phyloP scores from a whole-genome alignment of 192 early-diverging fungal genomes.

The Backusella parvicylindrica region DNA sequence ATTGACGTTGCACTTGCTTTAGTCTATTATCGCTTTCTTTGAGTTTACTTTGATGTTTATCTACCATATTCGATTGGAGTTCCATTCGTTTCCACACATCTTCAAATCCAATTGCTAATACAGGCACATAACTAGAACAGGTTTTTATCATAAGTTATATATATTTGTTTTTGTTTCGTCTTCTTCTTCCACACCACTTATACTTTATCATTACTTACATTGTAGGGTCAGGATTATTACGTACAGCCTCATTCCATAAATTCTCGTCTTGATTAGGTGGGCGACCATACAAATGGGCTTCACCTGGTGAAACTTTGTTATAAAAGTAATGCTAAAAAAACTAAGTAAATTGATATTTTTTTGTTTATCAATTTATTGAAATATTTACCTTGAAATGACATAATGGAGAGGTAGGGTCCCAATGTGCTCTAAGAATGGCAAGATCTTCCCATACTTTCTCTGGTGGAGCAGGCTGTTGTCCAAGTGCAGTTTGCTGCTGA shows the following conservation, averaged over 20 bases:
- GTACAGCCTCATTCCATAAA: conserved; percentile 80
- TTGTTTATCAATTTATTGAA: neutral
- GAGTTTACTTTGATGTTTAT: conserved; percentile 53
- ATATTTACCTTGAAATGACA: conserved; percentile 73
- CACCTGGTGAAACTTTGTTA: conserved; percentile 86
- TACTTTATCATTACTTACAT: conserved; percentile 47
- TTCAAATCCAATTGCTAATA: conserved; percentile 85
- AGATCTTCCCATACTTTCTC: conserved; percentile 59
- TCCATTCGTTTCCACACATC: conserved; percentile 86
- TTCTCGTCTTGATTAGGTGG: conserved; percentile 63
- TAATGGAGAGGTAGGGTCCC: conserved; percentile 72
- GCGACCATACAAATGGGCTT: conserved; percentile 74
- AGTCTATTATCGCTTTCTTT: conserved; percentile 60
- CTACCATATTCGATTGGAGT: conserved; percentile 64
- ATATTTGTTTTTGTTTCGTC: too few relatives aligned
- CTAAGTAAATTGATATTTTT: too few relatives aligned
- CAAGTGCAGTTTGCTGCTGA: conserved; percentile 41
- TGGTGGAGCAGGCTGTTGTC: conserved; percentile 31
- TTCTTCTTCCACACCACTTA: too few relatives aligned
- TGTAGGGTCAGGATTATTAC: conserved; percentile 84
- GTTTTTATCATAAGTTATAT: neutral
- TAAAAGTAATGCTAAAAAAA: conserved; percentile 82
- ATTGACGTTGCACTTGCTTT: conserved; percentile 55
- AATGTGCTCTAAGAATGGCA: conserved; percentile 64
- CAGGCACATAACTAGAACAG: conserved; percentile 80